Evolutionary conservation across 306 rosid species (phyloP).

Genomic region (Lotus japonicus): DNA sequence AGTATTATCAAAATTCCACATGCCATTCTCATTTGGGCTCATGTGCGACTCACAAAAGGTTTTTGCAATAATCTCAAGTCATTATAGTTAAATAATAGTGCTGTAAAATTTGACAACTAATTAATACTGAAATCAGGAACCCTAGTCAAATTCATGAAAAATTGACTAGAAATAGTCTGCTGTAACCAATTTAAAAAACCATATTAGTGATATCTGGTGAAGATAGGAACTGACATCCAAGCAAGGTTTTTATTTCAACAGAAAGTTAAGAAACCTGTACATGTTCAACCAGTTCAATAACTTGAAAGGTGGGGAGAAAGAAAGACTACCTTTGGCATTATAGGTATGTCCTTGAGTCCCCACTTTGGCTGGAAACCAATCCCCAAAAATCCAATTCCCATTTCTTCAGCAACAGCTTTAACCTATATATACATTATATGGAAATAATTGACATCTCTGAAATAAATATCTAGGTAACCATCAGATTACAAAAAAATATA

Average conservation of each 20-base stretch:
- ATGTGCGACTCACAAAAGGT: not conserved
- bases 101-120: slow-evolving; percentile 8
- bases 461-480: not conserved
- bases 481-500: slow-evolving; percentile 1
- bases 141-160: not conserved
- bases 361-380: slow-evolving; percentile 99
- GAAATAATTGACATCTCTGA: slow-evolving; percentile 11
- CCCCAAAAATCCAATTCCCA: slow-evolving; percentile 97
- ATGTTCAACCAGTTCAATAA: slow-evolving; percentile 10
- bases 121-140: not conserved
- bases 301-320: not conserved
- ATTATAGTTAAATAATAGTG: not conserved
- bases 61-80: not conserved
- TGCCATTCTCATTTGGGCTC: not conserved
- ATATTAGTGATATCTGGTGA: not conserved
- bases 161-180: not conserved
- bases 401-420: slow-evolving; percentile 96
- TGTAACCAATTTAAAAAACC: not conserved
- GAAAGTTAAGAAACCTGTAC: not conserved
- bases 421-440: slow-evolving; percentile 42
- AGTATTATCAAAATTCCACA: not conserved
- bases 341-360: slow-evolving; percentile 77
- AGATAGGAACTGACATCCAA: not conserved
- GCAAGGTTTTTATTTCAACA: not conserved
- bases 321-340: slow-evolving; percentile 88